phyloP scores from a whole-genome alignment of 176 grass and related monocot genomes.

The Musa acuminata region DNA sequence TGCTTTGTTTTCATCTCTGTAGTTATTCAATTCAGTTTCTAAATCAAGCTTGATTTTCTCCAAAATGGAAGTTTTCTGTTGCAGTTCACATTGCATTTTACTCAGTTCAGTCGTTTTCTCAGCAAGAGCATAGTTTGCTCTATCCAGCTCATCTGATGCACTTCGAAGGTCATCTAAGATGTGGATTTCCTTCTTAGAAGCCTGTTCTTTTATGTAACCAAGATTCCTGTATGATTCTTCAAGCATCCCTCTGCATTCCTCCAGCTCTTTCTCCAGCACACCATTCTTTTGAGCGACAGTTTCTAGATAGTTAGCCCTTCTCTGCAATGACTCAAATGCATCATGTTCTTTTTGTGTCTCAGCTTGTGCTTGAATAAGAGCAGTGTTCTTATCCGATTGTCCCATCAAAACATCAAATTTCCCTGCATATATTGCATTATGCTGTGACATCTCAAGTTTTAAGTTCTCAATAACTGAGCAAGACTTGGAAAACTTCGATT shows the following conservation, averaged over 20 bases:
- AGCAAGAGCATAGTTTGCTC: constrained; percentile 35
- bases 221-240: constrained; percentile 31
- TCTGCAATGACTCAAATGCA: constrained; percentile 25
- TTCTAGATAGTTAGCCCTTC: constrained; percentile 41
- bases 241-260: constrained; percentile 48
- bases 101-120: constrained; percentile 33
- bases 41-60: constrained; percentile 29
- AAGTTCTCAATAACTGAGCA: constrained; percentile 31
- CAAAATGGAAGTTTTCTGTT: constrained; percentile 30
- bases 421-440: constrained; percentile 22
- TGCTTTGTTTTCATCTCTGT: constrained; percentile 18
- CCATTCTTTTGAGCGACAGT: constrained; percentile 32
- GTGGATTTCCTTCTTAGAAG: constrained; percentile 42
- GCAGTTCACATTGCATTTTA: constrained; percentile 18
- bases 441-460: constrained; percentile 31
- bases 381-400: constrained; percentile 36
- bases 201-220: constrained; percentile 42
- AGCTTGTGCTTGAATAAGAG: constrained; percentile 33
- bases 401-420: constrained; percentile 19
- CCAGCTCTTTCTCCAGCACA: constrained; percentile 37
- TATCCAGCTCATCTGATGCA: constrained; percentile 31
- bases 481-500: constrained; percentile 36
- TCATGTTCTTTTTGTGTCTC: constrained; percentile 23
- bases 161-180: constrained; percentile 33
- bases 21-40: constrained; percentile 36